Conservation (phyloP, 2,329 filamentous ascomycete species). For the Acephala macrosclerotiorum region DNA sequence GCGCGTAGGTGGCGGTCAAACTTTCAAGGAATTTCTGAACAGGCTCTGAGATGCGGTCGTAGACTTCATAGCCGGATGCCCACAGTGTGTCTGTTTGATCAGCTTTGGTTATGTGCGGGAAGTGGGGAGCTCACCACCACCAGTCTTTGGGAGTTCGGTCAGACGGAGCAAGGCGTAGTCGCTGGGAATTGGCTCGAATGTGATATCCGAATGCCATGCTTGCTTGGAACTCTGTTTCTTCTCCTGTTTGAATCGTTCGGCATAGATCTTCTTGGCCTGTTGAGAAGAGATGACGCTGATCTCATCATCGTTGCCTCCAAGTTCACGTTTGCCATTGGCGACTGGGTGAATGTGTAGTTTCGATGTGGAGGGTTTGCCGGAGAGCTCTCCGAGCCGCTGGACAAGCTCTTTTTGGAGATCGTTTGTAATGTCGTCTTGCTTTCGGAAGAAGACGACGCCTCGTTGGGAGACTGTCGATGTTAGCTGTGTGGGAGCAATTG, state of each 20-base stretch:
- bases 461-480: slow-evolving; percentile 65
- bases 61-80: slow-evolving; percentile 73
- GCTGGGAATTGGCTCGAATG: slow-evolving; percentile 68
- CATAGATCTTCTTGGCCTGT: slow-evolving; percentile 59
- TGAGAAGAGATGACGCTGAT: slow-evolving; percentile 70
- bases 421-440: slow-evolving; percentile 66
- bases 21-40: slow-evolving; percentile 65
- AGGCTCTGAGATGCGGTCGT: slow-evolving; percentile 65
- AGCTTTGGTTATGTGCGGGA: not conserved
- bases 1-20: slow-evolving; percentile 62
- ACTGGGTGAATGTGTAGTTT: slow-evolving; percentile 68
- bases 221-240: slow-evolving; percentile 55
- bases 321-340: slow-evolving; percentile 58
- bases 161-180: slow-evolving; percentile 62
- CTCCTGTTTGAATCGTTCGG: slow-evolving; percentile 47
- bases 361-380: slow-evolving; percentile 62
- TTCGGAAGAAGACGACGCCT: slow-evolving; percentile 74
- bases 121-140: slow-evolving; percentile 39
- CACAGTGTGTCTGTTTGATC: slow-evolving; percentile 63
- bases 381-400: slow-evolving; percentile 64
- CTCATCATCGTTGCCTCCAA: slow-evolving; percentile 63
- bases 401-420: slow-evolving; percentile 72
- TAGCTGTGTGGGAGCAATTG: not conserved
- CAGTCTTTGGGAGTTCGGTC: slow-evolving; percentile 41
- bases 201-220: slow-evolving; percentile 69